Evolutionary conservation across 331 rosid species (phyloP).

Genomic region (Phaseolus coccineus): DNA sequence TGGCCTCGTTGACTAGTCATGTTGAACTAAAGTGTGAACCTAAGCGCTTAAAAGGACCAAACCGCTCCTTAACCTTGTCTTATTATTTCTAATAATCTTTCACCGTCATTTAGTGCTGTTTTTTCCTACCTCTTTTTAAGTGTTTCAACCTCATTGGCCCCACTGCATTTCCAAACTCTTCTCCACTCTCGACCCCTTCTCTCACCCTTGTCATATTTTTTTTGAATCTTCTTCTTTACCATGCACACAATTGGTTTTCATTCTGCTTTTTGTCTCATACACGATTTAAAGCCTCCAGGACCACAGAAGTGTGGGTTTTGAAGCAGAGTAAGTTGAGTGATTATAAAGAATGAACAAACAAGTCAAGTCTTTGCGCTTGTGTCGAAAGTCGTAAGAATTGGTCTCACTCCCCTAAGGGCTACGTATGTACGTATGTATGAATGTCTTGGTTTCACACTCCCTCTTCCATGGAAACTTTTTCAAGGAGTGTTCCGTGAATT

Average conservation of each 20-base stretch:
- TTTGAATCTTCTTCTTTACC: constrained; percentile 14
- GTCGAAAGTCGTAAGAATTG: constrained; percentile 5
- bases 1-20: constrained; percentile 5
- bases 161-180: constrained; percentile 23
- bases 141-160: constrained; percentile 34
- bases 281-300: background rate
- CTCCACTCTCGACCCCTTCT: constrained; percentile 11
- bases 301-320: background rate
- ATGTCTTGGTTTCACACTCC: background rate
- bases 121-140: background rate
- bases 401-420: background rate
- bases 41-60: background rate
- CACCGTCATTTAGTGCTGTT: constrained; percentile 14
- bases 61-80: background rate
- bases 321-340: background rate
- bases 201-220: background rate
- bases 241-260: constrained; percentile 9
- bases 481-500: background rate
- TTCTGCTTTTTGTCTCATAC: constrained; percentile 13
- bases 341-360: background rate
- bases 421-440: background rate
- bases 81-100: background rate
- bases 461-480: background rate
- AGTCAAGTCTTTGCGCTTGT: constrained; percentile 28
- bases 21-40: constrained; percentile 49